Evolutionary conservation across 805 yeast genomes (phyloP).

Genomic region (Metschnikowia similis): DNA sequence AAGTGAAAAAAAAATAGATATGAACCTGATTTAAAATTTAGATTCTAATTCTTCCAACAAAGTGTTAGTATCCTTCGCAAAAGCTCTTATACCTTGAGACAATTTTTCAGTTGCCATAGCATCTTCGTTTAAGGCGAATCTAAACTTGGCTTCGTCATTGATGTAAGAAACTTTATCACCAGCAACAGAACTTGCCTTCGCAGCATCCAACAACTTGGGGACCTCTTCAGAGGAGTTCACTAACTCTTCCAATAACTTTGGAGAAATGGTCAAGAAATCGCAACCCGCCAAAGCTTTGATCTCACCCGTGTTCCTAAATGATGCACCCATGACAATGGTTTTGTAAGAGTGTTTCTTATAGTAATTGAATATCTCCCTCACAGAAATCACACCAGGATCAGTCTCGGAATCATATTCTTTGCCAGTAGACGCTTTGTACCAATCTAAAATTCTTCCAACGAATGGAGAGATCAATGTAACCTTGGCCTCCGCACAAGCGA

Average conservation of each 20-base stretch:
- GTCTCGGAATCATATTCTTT: constrained; percentile 67
- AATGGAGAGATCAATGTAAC: constrained; percentile 97
- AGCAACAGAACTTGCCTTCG: constrained; percentile 46
- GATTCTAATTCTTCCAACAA: constrained; percentile 63
- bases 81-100: constrained; percentile 95
- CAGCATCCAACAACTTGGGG: constrained; percentile 76
- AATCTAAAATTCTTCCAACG: constrained; percentile 98
- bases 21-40: constrained; percentile 36
- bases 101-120: constrained; percentile 98
- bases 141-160: constrained; percentile 84
- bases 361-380: constrained; percentile 87
- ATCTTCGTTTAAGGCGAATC: constrained; percentile 89
- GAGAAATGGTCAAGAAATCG: constrained; percentile 94
- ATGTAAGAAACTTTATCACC: constrained; percentile 65
- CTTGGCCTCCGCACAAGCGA: constrained; percentile 97
- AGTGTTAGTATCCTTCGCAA: constrained; percentile 88
- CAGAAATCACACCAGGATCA: constrained; percentile 97
- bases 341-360: constrained; percentile 95
- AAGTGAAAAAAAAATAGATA: neutral
- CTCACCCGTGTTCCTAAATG: constrained; percentile 96
- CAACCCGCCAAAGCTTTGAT: constrained; percentile 95
- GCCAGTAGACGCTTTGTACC: constrained; percentile 95
- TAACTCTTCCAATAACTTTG: constrained; percentile 85
- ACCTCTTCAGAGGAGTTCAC: constrained; percentile 71
- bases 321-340: constrained; percentile 99